Base-by-base conservation (phyloP, 1,284 basidiomycete genomes). In the Malassezia cuniculi region DNA sequence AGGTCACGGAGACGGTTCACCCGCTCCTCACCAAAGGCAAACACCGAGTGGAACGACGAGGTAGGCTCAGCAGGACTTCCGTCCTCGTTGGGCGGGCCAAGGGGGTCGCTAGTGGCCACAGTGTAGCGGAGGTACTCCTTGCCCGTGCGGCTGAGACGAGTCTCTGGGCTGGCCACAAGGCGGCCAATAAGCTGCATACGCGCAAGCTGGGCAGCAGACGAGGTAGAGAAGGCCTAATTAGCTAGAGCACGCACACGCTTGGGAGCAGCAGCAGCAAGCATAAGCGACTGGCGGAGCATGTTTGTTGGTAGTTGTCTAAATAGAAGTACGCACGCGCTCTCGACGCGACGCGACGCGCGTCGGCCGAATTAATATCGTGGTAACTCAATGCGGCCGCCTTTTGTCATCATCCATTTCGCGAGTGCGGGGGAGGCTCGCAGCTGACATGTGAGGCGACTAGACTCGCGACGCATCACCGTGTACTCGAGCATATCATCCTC, bases 111-210 rank as follows among this genome's bases (percentile, higher is more conserved):
- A 8, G 61, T 65, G 8, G 63, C 63, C 14, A 66, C 46, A 9
- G 55, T 54, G 55, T 66, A 66, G 20, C 55, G 50, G 8, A 59
- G 49, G 47, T 56, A 66, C 38, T 64, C 59, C 47, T 66, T 66
- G 41, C 63, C 63, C 17, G 47, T 52, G 39, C 53, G 52, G 38
- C 57, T 63, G 15, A 48, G 36, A 34, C 60, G 52, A 34, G 57
- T 31, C 43, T 64, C 60, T 5, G 63, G 63, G 29, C 58, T 51
- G 6, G 57, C 54, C 5, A 54, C 53, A 11, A 66, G 55, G 24
- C 63, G 57, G 14, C 63, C 63, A 4, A 66, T 41, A 6, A 66
- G 50, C 32, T 56, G 54, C 51, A 66, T 60, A 15, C 61, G 57
- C 2, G 63, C 54, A 3, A 65, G 64, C 50, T 26, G 30, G 21